A percentile compares a stretch with the other conserved stretches of the same genome.
Conservation (phyloP, 176 grass and related monocot genomes). For the Neostapfia colusana region DNA sequence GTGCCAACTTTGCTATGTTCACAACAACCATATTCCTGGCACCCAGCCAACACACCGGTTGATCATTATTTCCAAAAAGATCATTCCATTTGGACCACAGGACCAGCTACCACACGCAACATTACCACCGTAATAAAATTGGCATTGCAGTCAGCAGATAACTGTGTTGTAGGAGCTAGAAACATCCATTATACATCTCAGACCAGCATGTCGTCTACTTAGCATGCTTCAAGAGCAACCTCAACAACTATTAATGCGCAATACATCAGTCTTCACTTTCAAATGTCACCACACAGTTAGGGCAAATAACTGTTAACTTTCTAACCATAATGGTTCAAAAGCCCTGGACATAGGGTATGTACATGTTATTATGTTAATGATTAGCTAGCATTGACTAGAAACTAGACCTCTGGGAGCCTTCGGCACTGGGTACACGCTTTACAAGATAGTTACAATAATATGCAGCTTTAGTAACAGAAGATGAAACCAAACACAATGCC, state of each 20-base stretch:
- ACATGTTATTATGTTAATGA: no score
- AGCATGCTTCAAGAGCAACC: background rate
- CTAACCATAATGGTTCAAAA: background rate
- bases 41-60: background rate
- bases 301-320: background rate
- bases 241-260: background rate
- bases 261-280: background rate
- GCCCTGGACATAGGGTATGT: no score
- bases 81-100: background rate
- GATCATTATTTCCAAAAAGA: background rate
- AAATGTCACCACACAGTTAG: background rate
- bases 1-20: background rate
- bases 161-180: background rate
- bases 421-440: no score
- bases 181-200: background rate
- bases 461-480: background rate
- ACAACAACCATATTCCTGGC: conserved; percentile 2
- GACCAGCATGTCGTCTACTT: background rate
- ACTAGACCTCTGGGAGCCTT: no score
- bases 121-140: background rate
- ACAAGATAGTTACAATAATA: background rate
- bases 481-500: background rate
- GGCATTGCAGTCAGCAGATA: conserved; percentile 5
- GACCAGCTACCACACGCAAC: background rate
- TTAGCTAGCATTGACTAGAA: no score